phyloP scores from a whole-genome alignment of 2,329 filamentous ascomycete species.

The Colletotrichum sp. region DNA sequence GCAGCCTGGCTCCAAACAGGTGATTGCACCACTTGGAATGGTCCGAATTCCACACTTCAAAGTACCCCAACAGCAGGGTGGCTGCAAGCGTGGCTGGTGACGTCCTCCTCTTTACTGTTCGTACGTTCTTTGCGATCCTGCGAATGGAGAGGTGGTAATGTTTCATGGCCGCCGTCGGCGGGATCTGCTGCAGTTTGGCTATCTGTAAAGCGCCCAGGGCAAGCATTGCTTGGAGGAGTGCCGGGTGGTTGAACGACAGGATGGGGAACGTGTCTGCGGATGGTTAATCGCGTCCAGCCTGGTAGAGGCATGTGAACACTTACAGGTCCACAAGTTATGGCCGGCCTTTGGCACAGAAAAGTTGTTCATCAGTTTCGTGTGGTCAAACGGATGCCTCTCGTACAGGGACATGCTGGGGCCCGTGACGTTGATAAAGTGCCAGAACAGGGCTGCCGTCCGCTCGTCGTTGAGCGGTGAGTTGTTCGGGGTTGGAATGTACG shows the following conservation, averaged over 20 bases:
- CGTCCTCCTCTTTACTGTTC: constrained; percentile 69
- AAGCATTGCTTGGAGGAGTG: constrained; percentile 87
- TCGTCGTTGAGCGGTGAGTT: constrained; percentile 80
- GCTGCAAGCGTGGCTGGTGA: constrained; percentile 87
- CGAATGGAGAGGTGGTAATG: constrained; percentile 90
- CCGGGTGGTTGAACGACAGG: constrained; percentile 83
- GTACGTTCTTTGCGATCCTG: constrained; percentile 77
- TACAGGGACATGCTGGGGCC: constrained; percentile 87
- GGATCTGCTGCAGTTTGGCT: constrained; percentile 76
- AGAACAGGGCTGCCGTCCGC: constrained; percentile 82
- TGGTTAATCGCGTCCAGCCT: neutral
- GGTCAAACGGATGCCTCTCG: constrained; percentile 80
- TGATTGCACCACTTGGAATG: constrained; percentile 97
- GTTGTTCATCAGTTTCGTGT: constrained; percentile 69
- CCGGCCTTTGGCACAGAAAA: constrained; percentile 66
- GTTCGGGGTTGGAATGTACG: constrained; percentile 68
- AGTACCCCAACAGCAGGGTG: constrained; percentile 85
- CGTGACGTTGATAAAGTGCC: constrained; percentile 90
- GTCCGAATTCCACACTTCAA: constrained; percentile 93
- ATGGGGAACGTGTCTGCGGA: constrained; percentile 73
- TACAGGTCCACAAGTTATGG: constrained; percentile 69
- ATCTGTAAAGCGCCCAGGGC: constrained; percentile 88
- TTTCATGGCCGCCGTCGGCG: constrained; percentile 81
- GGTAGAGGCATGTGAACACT: constrained; percentile 28
- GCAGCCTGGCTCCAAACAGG: constrained; percentile 80